Base-by-base conservation (phyloP, 2,329 filamentous ascomycete species). In the Aspergillus aculeatinus region DNA sequence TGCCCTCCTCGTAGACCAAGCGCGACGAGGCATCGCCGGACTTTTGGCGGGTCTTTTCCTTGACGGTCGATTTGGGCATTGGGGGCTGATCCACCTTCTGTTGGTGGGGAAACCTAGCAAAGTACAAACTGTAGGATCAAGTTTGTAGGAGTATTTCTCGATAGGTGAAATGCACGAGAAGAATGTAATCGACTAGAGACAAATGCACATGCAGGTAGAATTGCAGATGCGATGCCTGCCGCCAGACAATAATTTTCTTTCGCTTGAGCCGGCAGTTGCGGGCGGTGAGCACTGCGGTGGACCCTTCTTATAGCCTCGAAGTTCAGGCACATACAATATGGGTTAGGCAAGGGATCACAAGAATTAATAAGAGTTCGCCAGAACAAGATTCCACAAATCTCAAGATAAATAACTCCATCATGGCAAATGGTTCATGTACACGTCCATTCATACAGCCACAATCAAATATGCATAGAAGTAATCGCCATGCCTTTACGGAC, bases 191-290 rank as follows among this genome's bases (percentile, higher is more conserved):
- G 16, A 19, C 16, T 19, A 44, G 16, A 44, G 39, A 19, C 19
- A 25, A 9, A 39, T 23, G 51, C 23, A 29, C 10, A 23, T 48
- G 58, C 21, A 52, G 23, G 21, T 44, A 44, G 39, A 44, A 3
- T 33, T 33, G 48, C 42, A 27, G 42, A 57, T 35, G 44, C 23
- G 47, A 49, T 21, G 19, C 23, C 21, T 7, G 16, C 49, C 33
- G 50, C 48, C 49, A 27, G 55, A 51, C 65, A 71, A 73, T 73
- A 73, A 71, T 74, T 74, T 74, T 74, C 68, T 69, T 65, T 62
- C 58, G 62, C 64, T 44, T 44, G 61, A 7, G 29, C 47, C 57
- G 69, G 72, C 72, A 74, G 65, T 72, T 65, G 4, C 16, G 7
- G 62, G 72, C 72, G 72, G 72, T 72, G 66, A 55, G 16, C 2